Evolutionary conservation across 164 flowering plant genomes (phyloP).

Genomic region (Dillenia turbinata): DNA sequence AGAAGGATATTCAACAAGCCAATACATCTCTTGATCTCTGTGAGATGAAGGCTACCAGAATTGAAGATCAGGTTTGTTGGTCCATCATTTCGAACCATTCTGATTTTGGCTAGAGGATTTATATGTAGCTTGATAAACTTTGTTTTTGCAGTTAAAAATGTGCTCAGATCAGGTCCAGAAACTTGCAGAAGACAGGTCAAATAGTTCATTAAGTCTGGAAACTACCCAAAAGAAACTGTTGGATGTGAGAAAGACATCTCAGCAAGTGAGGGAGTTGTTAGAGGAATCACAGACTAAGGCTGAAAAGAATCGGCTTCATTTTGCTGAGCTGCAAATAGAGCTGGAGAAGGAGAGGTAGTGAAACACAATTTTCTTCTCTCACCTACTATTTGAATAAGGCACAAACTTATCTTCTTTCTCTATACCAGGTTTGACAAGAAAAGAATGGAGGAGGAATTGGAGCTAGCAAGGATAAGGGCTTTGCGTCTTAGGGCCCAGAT

Average conservation of each 20-base stretch:
- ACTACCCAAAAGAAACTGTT: constrained; percentile 45
- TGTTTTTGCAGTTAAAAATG: constrained; percentile 52
- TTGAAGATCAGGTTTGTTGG: constrained; percentile 77
- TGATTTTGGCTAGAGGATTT: too few species aligned
- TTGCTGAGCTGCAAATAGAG: constrained; percentile 56
- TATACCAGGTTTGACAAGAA: constrained; percentile 58
- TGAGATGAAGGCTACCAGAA: constrained; percentile 45
- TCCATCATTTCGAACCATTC: background rate
- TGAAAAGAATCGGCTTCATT: constrained; percentile 37
- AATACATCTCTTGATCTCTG: constrained; percentile 47
- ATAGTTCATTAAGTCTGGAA: constrained; percentile 39
- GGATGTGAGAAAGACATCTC: constrained; percentile 55
- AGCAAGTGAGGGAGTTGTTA: constrained; percentile 45
- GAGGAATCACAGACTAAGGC: constrained; percentile 56
- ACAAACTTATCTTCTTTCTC: background rate
- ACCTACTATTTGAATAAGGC: background rate
- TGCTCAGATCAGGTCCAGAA: constrained; percentile 66
- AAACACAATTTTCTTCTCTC: background rate
- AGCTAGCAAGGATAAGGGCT: constrained; percentile 51
- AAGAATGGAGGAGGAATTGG: constrained; percentile 81
- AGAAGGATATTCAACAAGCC: constrained; percentile 55
- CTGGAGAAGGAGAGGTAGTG: constrained; percentile 75
- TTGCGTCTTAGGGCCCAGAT: constrained; percentile 47
- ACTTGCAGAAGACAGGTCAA: constrained; percentile 64
- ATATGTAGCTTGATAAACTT: background rate